Base-by-base conservation (phyloP, 352 stramenopile genomes). In the Globisporangium acanthophoron region DNA sequence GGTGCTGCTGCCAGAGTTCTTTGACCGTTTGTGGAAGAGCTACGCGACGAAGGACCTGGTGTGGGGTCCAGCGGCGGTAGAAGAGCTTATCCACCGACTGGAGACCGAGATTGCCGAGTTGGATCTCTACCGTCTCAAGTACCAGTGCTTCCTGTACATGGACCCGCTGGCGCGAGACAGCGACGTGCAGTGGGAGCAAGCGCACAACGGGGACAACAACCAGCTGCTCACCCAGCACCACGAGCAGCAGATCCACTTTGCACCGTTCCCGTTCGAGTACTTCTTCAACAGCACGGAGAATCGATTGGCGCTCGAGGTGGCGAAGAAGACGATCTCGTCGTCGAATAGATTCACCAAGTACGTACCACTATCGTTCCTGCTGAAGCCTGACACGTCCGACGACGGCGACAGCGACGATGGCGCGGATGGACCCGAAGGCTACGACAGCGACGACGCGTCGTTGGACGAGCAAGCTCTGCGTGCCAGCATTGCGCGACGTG, bases 1-100 rank as follows among this genome's bases (percentile, higher is more conserved):
- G 24, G 86, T 95, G 15, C 59, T 95, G 3, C 67, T 94, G 56
- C 86, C 86, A 3, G 86, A 95, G 51, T 95, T 95, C 55, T 95
- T 95, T 56, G 86, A 95, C 24, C 80, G 84, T 15, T 44, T 95
- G 33, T 76, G 79, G 63, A 89, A 85, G 71, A 87, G 59, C 7
- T 85, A 79, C 50, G 66, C 76, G 27, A 88, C 85, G 4, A 95
- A 93, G 52, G 86, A 95, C 56, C 65, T 94, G 47, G 78, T 92
- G 16, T 95, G 86, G 86, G 82, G 84, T 0, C 69, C 75, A 7
- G 70, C 79, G 41, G 74, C 75, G 21, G 73, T 95, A 0, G 74
- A 92, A 62, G 85, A 95, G 51, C 62, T 95, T 48, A 85, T 87
- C 43, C 60, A 69, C 39, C 88, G 85, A 44, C 64, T 95, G 7